These are phyloP conservation scores for Pseudoscleropodium purum DNA, from an alignment of 225 moss, liverwort and hornwort genomes.

Conservation along the genomic window DNA sequence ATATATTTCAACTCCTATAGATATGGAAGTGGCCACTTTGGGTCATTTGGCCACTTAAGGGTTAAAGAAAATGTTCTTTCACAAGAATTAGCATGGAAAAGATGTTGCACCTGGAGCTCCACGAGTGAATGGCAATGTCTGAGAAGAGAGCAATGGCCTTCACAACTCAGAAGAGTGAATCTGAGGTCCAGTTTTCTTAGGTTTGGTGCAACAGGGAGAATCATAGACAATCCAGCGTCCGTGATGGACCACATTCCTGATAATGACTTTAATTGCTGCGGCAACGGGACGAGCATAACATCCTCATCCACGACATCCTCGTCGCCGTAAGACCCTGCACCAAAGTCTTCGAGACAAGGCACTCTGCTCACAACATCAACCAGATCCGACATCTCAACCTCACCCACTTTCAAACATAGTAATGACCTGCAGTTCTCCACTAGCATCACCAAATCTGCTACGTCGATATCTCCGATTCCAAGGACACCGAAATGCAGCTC, in stretches of 20 bases:
- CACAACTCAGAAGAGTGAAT: constrained; percentile 38
- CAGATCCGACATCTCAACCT: constrained; percentile 59
- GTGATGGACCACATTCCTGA: constrained; percentile 57
- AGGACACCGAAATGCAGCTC: constrained; percentile 52
- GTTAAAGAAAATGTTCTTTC: neutral
- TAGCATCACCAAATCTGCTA: constrained; percentile 46
- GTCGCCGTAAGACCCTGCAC: constrained; percentile 51
- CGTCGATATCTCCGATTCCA: constrained; percentile 33
- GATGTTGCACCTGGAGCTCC: constrained; percentile 44
- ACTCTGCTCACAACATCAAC: constrained; percentile 34
- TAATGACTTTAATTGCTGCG: constrained; percentile 21
- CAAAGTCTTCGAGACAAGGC: constrained; percentile 41
- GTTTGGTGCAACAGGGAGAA: constrained; percentile 38
- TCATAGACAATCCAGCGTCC: constrained; percentile 32
- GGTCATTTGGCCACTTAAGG: too few relatives aligned
- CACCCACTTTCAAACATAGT: constrained; percentile 59
- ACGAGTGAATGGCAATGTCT: constrained; percentile 53
- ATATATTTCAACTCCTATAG: neutral
- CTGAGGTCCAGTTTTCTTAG: constrained; percentile 67
- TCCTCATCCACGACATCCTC: neutral
- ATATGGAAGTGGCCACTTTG: neutral
- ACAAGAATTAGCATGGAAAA: neutral
- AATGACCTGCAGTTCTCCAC: constrained; percentile 71
- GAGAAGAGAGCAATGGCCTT: constrained; percentile 55
- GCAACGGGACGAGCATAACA: constrained; percentile 5